A percentile compares a stretch with the other conserved stretches of the same genome.
phyloP scores from a whole-genome alignment of 2,329 filamentous ascomycete species.

The Coniella lustricola region DNA sequence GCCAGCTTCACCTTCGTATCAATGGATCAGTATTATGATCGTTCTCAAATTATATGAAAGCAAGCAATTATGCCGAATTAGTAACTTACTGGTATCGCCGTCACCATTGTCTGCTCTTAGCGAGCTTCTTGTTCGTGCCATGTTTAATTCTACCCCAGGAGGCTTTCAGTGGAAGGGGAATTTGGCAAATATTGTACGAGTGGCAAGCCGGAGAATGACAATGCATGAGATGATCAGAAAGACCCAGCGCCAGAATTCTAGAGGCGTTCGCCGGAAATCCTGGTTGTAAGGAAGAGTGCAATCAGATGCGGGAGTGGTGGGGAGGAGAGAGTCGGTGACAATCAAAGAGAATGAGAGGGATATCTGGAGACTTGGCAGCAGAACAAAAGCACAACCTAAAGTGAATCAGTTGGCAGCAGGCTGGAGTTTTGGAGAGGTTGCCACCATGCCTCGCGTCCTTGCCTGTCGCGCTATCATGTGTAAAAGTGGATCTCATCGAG shows the following conservation, averaged over 20 bases:
- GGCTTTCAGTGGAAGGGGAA: neutral
- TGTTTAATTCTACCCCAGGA: neutral
- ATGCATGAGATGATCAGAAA: neutral
- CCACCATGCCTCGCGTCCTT: conserved; percentile 5
- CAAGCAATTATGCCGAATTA: neutral
- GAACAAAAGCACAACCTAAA: neutral
- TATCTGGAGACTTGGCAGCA: too few relatives aligned
- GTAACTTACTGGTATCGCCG: conserved; percentile 7
- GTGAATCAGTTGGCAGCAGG: neutral
- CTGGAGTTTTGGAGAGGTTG: conserved; percentile 2
- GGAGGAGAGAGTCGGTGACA: too few relatives aligned
- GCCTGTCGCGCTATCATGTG: conserved; percentile 4
- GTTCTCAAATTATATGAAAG: neutral
- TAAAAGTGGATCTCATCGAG: conserved; percentile 1
- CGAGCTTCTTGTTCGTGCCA: conserved; percentile 12
- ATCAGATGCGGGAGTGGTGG: too few relatives aligned
- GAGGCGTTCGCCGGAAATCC: too few relatives aligned
- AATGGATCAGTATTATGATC: neutral
- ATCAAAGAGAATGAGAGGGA: too few relatives aligned
- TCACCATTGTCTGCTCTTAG: neutral
- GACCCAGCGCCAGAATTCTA: too few relatives aligned
- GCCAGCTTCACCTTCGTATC: conserved; percentile 3
- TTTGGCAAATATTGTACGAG: neutral
- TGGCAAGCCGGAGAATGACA: neutral
- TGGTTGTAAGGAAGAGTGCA: too few relatives aligned